Conservation (phyloP, 2,329 filamentous ascomycete genomes). For the Pseudodiploospora longispora region DNA sequence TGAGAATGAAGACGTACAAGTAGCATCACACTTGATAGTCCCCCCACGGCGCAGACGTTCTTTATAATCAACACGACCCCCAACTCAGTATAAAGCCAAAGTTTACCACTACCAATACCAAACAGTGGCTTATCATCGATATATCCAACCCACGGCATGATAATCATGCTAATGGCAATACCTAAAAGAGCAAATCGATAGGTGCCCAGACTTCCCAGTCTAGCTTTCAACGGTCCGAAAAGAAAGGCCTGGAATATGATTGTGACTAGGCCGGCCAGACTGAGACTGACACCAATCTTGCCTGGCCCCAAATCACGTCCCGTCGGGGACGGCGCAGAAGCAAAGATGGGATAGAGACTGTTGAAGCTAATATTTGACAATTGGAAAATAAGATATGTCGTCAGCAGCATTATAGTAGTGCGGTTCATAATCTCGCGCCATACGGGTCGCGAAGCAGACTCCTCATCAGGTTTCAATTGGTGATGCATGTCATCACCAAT, state of each 20-base stretch:
- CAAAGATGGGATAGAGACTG: constrained; percentile 90
- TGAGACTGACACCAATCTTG: constrained; percentile 79
- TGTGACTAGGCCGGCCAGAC: constrained; percentile 74
- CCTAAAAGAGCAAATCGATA: constrained; percentile 74
- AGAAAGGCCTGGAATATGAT: constrained; percentile 85
- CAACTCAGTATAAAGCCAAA: constrained; percentile 74
- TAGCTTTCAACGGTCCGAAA: constrained; percentile 70
- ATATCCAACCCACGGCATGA: constrained; percentile 89
- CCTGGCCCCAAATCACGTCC: constrained; percentile 68
- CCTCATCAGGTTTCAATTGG: constrained; percentile 1
- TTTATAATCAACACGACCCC: constrained; percentile 75
- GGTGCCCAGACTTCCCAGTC: constrained; percentile 75
- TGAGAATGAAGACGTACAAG: constrained; percentile 49
- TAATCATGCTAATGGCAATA: constrained; percentile 70
- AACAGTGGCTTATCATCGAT: constrained; percentile 49
- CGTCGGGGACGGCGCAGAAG: constrained; percentile 62
- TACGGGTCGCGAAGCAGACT: constrained; percentile 26
- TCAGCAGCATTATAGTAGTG: constrained; percentile 72
- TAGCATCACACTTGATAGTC: constrained; percentile 79
- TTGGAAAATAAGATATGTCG: constrained; percentile 88
- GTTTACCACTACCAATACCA: constrained; percentile 52
- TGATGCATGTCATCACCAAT: constrained; percentile 4
- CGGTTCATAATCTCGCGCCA: constrained; percentile 61
- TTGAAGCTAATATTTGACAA: constrained; percentile 93
- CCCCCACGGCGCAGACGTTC: constrained; percentile 82